Evolutionary conservation across 495 filamentous ascomycete genomes (phyloP), one percentile per base, ranked within the genome.

Genomic region (Cairneyella variabilis): DNA sequence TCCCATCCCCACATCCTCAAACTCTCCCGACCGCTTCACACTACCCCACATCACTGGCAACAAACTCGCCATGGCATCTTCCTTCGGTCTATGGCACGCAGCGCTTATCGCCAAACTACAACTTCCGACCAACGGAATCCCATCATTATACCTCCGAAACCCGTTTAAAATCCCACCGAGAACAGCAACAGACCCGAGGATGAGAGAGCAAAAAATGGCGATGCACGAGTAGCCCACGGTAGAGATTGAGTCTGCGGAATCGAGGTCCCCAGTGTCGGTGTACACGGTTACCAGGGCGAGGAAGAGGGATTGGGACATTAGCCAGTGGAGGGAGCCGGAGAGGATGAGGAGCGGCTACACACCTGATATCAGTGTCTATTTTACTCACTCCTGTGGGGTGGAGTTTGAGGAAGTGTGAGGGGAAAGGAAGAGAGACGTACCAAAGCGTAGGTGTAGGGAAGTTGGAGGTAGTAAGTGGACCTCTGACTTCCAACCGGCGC

Each of bases 41-140:
- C 3, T 36, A 39, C 53, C 53, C 43, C 43, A 55, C 27, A 26
- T 48, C 12, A 55, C 23, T 17, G 44, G 12, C 2, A 21, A 41
- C 27, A 48, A 23, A 40, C 18, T 14, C 8, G 36, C 45, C 7
- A 7, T 23, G 3, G 25, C 6, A 36, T 51, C 47, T 30, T 38
- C 45, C 26, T 53, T 45, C 6, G 56, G 54, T 27, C 56, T 54
- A 60, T 76, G 71, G 45, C 73, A 79, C 0, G 74, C 74, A 0
- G 76, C 76, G 38, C 70, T 73, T 22, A 80, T 74, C 3, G 68
- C 75, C 7, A 64, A 58, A 50, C 71, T 75, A 48, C 65, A 73
- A 41, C 59, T 65, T 6, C 63, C 67, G 0, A 69, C 69, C 1
- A 76, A 42, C 0, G 75, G 72, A 47, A 78, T 71, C 2, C 54